Evolutionary conservation across 2,329 filamentous ascomycete species (phyloP).

Genomic region (Stagonosporopsis chrysanthemi): DNA sequence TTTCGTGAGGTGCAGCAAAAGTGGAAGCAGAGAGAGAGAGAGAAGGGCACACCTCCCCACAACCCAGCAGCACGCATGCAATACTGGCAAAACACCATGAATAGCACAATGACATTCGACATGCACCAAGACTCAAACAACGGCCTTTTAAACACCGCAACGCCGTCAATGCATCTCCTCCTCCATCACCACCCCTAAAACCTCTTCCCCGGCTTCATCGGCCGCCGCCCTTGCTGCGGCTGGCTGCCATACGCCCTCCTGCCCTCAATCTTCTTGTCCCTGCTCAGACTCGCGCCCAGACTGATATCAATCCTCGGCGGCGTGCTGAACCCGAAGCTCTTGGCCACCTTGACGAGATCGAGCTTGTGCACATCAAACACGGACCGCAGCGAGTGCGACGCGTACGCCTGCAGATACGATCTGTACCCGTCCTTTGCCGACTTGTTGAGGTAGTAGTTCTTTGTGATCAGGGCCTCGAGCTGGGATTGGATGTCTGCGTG

Average conservation of each 20-base stretch:
- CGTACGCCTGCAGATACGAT: conserved; percentile 94
- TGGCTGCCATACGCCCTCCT: conserved; percentile 80
- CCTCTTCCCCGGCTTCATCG: conserved; percentile 58
- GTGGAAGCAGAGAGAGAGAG: too few relatives aligned
- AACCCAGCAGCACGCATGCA: too few relatives aligned
- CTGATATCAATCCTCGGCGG: conserved; percentile 82
- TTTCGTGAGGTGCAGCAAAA: too few relatives aligned
- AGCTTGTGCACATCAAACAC: conserved; percentile 85
- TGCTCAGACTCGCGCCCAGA: conserved; percentile 76
- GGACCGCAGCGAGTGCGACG: conserved; percentile 81
- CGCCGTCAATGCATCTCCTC: conserved; percentile 21
- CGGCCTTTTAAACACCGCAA: conserved; percentile 18
- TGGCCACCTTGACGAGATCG: conserved; percentile 83
- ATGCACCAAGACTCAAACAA: not conserved
- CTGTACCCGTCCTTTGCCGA: conserved; percentile 78
- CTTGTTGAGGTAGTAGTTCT: conserved; percentile 98
- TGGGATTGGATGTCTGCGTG: conserved; percentile 69
- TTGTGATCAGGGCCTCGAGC: conserved; percentile 89
- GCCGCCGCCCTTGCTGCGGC: conserved; percentile 66
- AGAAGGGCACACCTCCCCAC: too few relatives aligned
- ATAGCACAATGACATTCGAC: not conserved
- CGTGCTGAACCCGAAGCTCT: conserved; percentile 79
- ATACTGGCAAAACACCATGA: not conserved
- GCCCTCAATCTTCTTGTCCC: conserved; percentile 70
- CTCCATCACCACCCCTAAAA: conserved; percentile 16